Base-by-base conservation (phyloP, 225 moss, liverwort and hornwort genomes). In the Straminergon stramineum region DNA sequence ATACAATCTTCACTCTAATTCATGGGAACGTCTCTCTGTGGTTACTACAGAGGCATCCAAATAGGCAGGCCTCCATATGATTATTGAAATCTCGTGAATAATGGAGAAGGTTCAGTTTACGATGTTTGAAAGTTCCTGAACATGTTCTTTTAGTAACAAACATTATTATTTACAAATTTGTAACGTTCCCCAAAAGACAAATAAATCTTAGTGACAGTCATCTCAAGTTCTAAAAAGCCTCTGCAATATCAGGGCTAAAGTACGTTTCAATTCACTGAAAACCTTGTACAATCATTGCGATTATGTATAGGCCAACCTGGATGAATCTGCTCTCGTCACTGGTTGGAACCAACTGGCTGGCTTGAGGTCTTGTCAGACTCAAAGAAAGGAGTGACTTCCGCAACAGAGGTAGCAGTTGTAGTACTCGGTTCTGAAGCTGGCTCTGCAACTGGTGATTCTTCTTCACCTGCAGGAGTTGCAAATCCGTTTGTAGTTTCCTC, bases 361-460 rank as follows among this genome's bases (percentile, higher is more conserved):
- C 64, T 89, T 85, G 60, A 63, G 51, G n/a, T 10, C 41, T 21
- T 41, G 76, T 90, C 90, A 45, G 90, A 87, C 31, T 90, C 90
- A 31, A 92, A 92, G 77, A 88, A 90, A 45, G 90, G 90, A 74
- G 75, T 32, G 37, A 39, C 55, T 81, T 83, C 86, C 52, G 84
- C n/a, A 27, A 5, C 10, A 69, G 55, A 56, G 62, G 83, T 0
- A 68, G 65, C 51, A 34, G 64, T 56, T 48, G 79, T 71, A 39
- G 71, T 39, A 6, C 61, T 74, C 21, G 87, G 57, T 28, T 87
- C 57, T 53, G 70, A 43, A 67, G 56, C 41, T 57, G 73, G 74
- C 66, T 70, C 80, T 65, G 37, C 79, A 55, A 57, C 91, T 75
- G 86, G 83, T 37, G 69, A 66, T 10, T 89, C 90, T 55, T 79